Conservation (phyloP, 2,329 filamentous ascomycete species). For the Westerdykella aurantiaca region DNA sequence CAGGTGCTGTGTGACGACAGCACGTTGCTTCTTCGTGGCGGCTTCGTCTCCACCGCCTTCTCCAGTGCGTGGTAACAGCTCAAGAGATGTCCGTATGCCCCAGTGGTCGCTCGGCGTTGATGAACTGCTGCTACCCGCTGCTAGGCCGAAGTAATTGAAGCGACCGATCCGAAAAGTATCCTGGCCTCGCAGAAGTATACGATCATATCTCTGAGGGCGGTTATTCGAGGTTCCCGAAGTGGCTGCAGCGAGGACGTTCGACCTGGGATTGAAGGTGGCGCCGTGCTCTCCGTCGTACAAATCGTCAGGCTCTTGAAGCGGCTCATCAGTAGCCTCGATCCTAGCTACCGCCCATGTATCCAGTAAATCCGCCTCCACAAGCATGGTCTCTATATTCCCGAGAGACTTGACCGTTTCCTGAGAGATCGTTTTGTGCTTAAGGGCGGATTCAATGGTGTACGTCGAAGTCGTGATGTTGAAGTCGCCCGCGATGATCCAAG, state of each 20-base stretch:
- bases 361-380: slow-evolving; percentile 43
- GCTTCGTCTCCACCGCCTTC: not conserved
- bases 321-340: slow-evolving; percentile 40
- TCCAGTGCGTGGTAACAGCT: not conserved
- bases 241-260: slow-evolving; percentile 52
- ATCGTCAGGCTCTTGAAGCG: slow-evolving; percentile 24
- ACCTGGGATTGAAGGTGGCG: slow-evolving; percentile 58
- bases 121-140: slow-evolving; percentile 17
- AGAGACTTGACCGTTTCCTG: slow-evolving; percentile 43
- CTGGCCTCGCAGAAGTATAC: slow-evolving; percentile 51
- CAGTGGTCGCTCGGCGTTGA: slow-evolving; percentile 47
- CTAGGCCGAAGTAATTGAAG: slow-evolving; percentile 56
- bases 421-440: slow-evolving; percentile 51
- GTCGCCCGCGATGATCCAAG: slow-evolving; percentile 58
- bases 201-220: slow-evolving; percentile 60
- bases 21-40: slow-evolving; percentile 5
- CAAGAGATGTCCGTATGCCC: slow-evolving; percentile 41
- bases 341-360: slow-evolving; percentile 51
- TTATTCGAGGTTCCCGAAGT: slow-evolving; percentile 53
- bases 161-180: slow-evolving; percentile 37
- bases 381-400: slow-evolving; percentile 42
- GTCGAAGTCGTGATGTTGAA: slow-evolving; percentile 60
- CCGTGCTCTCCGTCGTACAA: slow-evolving; percentile 56
- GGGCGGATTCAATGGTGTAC: slow-evolving; percentile 50
- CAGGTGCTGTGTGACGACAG: slow-evolving; percentile 11